A percentile compares a stretch with the other conserved stretches of the same genome.
phyloP scores from a whole-genome alignment of 139 green algal species.

The Limnomonas spitsbergensis region DNA sequence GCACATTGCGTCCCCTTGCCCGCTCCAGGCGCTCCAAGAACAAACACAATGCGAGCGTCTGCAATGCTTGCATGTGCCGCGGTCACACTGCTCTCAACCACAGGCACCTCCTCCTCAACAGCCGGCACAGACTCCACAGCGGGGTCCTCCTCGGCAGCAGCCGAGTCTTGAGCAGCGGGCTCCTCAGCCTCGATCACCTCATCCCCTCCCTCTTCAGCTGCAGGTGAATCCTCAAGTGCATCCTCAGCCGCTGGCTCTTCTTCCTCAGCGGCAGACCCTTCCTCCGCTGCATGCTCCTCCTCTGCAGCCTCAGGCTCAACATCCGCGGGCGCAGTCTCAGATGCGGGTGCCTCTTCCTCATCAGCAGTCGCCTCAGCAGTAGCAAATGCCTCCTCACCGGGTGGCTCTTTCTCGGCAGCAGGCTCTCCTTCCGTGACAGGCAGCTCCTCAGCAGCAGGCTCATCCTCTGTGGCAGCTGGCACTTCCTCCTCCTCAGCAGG shows the following conservation, averaged over 20 bases:
- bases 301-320: neutral
- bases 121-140: neutral
- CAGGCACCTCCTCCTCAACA: too few relatives aligned
- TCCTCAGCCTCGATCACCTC: neutral
- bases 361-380: too few relatives aligned
- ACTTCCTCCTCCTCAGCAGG: too few relatives aligned
- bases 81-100: too few relatives aligned
- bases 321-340: too few relatives aligned
- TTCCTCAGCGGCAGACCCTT: neutral
- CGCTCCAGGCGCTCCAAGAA: slow-evolving; percentile 10
- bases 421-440: too few relatives aligned
- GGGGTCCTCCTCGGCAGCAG: neutral
- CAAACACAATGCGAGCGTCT: slow-evolving; percentile 13
- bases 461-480: too few relatives aligned
- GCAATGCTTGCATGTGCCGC: too few relatives aligned
- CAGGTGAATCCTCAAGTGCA: neutral
- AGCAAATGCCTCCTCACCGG: too few relatives aligned
- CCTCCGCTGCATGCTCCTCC: neutral
- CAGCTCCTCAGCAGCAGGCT: too few relatives aligned
- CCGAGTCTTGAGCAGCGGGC: neutral
- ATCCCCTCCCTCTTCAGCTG: neutral
- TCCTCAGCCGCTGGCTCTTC: neutral
- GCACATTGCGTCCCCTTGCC: slow-evolving; percentile 52
- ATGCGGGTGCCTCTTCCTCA: too few relatives aligned
- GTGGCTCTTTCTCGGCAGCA: too few relatives aligned